Evolutionary conservation across 768 basidiomycete species (phyloP).

Genomic region (Leccinum ochraceum): DNA sequence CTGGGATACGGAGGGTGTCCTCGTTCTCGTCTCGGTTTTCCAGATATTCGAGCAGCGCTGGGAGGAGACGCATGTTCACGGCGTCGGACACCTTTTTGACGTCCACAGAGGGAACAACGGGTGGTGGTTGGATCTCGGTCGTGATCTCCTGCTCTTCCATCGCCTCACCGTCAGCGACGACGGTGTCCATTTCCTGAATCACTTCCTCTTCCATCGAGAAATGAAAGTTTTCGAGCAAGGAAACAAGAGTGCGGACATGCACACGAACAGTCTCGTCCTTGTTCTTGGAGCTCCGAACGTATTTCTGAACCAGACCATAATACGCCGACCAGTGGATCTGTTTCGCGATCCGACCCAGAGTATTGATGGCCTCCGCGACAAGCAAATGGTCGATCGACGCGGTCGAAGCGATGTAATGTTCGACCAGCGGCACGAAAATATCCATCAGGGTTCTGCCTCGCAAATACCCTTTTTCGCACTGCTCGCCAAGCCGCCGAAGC

Average conservation of each 20-base stretch:
- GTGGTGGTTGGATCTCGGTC: conserved; percentile 19
- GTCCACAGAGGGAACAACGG: conserved; percentile 10
- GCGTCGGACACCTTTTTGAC: conserved; percentile 62
- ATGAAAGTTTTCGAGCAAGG: conserved; percentile 87
- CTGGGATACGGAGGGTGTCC: conserved; percentile 83
- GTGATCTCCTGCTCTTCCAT: conserved; percentile 24
- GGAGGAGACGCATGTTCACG: conserved; percentile 75
- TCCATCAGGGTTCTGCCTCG: conserved; percentile 72
- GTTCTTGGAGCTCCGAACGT: conserved; percentile 64
- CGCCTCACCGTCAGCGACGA: conserved; percentile 33
- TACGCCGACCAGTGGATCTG: conserved; percentile 85
- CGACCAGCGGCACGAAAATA: conserved; percentile 84
- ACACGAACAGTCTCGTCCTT: conserved; percentile 40
- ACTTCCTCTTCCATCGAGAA: conserved; percentile 73
- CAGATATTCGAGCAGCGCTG: conserved; percentile 74
- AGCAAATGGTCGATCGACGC: conserved; percentile 70
- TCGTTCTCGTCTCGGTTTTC: conserved; percentile 84
- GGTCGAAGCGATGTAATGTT: conserved; percentile 62
- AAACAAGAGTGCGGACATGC: conserved; percentile 81
- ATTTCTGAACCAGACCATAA: conserved; percentile 75
- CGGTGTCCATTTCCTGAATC: conserved; percentile 35
- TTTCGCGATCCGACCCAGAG: conserved; percentile 76
- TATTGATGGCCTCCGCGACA: conserved; percentile 83
- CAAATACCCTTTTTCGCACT: conserved; percentile 64
- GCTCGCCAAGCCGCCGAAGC: conserved; percentile 78